These are phyloP conservation scores for Plasmodium billcollinsi DNA, from an alignment of 169 alveolate genomes.

Conservation along the genomic window DNA sequence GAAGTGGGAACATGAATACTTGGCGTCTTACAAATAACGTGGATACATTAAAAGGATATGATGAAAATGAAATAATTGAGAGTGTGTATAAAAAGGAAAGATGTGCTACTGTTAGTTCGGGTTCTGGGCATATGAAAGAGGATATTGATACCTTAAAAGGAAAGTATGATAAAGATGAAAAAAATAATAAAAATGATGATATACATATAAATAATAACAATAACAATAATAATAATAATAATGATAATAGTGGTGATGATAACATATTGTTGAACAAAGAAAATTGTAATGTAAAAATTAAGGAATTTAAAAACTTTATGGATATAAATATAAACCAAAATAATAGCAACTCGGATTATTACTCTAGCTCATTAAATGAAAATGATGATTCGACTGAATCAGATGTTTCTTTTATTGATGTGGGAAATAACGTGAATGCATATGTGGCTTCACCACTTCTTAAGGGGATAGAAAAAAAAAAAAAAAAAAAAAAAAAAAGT, in stretches of 20 bases:
- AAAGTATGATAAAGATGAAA: too few species aligned
- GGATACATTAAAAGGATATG: too few species aligned
- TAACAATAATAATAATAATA: too few species aligned
- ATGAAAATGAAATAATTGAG: too few species aligned
- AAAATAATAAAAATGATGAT: too few species aligned
- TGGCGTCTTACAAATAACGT: too few species aligned
- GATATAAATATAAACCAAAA: slow-evolving; percentile 25
- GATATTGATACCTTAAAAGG: too few species aligned
- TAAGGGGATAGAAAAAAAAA: not conserved
- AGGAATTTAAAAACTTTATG: slow-evolving; percentile 47
- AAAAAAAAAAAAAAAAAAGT: slow-evolving; percentile 9
- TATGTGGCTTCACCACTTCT: not conserved
- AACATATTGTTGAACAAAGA: slow-evolving; percentile 19
- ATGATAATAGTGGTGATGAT: not conserved
- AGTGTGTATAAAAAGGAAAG: too few species aligned
- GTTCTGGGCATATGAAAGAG: too few species aligned
- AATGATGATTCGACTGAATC: slow-evolving; percentile 34
- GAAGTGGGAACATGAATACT: slow-evolving; percentile 7
- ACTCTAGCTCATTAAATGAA: slow-evolving; percentile 59
- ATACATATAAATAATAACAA: too few species aligned
- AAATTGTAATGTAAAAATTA: slow-evolving; percentile 42
- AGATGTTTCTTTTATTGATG: slow-evolving; percentile 39
- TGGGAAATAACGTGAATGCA: slow-evolving; percentile 7
- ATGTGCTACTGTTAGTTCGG: too few species aligned
- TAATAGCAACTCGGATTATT: slow-evolving; percentile 14